Base-by-base conservation (phyloP, 345 rosid species). In the Arabidopsis arenosa region DNA sequence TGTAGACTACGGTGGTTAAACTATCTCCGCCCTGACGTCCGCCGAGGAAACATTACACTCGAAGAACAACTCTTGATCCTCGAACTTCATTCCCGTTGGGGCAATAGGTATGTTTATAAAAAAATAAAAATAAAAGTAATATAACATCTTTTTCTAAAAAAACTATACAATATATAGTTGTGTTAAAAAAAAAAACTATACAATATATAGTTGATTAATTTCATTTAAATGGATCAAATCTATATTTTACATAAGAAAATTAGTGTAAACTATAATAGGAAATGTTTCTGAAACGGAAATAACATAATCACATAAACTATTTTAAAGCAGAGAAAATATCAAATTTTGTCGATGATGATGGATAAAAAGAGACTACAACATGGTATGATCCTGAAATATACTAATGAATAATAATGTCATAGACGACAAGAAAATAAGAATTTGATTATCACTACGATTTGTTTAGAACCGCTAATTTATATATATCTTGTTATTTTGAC, bases 1-100 rank as follows among this genome's bases (percentile, higher is more conserved):
- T 95, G 99, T 79, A 84, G 99, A 71, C 66, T 95, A 21, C 77
- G 99, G 76, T 95, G 99, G 99, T 79, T 95, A 40, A 95, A 95
- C 66, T 95, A 95, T 81, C 86, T 95, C 66, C 88, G 92, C 14
- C 99, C 99, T 0, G 97, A 92, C 49, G 96, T 92, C 68, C 93
- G 97, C 52, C 95, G 97, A 8, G 99, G 97, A 55, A 90, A 92
- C 74, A 89, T 95, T n/a, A 87, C 92, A 8, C 97, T 87, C 0
- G 87, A 95, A 75, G 99, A 95, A 76, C 99, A 92, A 44, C 89
- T 94, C 21, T 67, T 92, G 85, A 94, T 94, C 68, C 96, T 94
- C 11, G 93, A 92, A 39, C 98, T 94, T 69, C 99, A 95, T 82
- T 88, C 92, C 48, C 96, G 86, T 30, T 92, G 92, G 97, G 99